Percentiles rank a stretch among this genome's conserved stretches.
Conservation (phyloP, 129 eudicot genomes). For the Ambrosia artemisiifolia region DNA sequence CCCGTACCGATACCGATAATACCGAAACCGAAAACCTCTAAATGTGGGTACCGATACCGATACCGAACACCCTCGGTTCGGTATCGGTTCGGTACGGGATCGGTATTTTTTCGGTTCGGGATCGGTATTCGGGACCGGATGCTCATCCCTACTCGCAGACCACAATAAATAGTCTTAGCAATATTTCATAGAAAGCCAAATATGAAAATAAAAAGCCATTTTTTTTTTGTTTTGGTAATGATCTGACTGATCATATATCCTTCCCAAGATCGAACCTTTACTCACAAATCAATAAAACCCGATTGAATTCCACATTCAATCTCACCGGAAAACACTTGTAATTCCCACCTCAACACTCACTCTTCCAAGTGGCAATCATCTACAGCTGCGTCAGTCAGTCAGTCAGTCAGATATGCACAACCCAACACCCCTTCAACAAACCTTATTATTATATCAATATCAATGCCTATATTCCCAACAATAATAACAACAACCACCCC, state of each 20-base stretch:
- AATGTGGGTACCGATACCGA: too few species aligned
- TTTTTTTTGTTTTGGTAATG: background rate
- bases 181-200: too few species aligned
- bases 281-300: background rate
- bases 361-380: background rate
- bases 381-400: background rate
- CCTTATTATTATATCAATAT: conserved; percentile 14
- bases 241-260: background rate
- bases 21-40: too few species aligned
- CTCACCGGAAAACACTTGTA: conserved; percentile 9
- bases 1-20: too few species aligned
- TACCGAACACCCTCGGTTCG: too few species aligned
- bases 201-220: too few species aligned
- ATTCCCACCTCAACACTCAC: background rate
- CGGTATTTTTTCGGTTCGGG: too few species aligned
- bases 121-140: too few species aligned
- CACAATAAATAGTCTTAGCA: too few species aligned
- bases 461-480: conserved; percentile 19
- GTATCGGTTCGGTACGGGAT: too few species aligned
- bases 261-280: background rate
- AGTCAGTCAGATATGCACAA: conserved; percentile 2
- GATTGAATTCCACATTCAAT: background rate
- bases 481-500: background rate
- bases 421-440: conserved; percentile 8
- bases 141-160: too few species aligned